Base-by-base conservation (phyloP, 306 rosid species). In the Pachyrhizus erosus region DNA sequence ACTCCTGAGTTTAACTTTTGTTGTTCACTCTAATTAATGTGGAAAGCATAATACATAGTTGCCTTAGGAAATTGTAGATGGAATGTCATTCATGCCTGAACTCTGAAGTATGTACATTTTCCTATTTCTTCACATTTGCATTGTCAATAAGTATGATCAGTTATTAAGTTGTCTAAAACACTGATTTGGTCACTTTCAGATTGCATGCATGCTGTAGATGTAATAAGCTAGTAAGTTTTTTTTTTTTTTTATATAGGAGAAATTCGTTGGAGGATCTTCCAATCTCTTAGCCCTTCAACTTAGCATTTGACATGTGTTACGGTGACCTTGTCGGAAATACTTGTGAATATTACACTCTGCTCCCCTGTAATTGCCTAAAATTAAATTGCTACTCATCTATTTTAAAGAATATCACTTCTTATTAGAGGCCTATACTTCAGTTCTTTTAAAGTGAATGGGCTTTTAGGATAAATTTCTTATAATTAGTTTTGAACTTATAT, bases 1-100 rank as follows among this genome's bases (percentile, higher is more conserved):
- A 49, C 5, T 70, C 49, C 48, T 24, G 12, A 71, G 20, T 58
- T 55, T 21, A 15, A 77, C 14, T 84, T 66, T 34, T 78, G 60
- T 12, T 82, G 54, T 58, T 82, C 75, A 42, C 65, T 17, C 39
- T 68, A 29, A 69, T 40, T 54, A 70, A 10, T 45, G 61, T 18
- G 49, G 45, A 46, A 66, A 61, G 8, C 23, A 75, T 49, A 52
- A 17, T 8, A 7, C 9, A 1, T 23, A 23, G 70, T 23, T 64
- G 43, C 49, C 26, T 78, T 79, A 33, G 71, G 65, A 71, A 77
- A 51, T 72, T 73, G 46, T 71, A 43, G 43, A 73, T 18, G 65
- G 79, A 68, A 40, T 55, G 54, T 45, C 61, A 71, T 33, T 58
- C 61, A 11, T 5, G 1, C 37, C 52, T 27, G 5, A 54, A 52